A percentile compares a stretch with the other conserved stretches of the same genome.
phyloP scores from a whole-genome alignment of 2,329 filamentous ascomycete species.

The Aspergillus sp. region DNA sequence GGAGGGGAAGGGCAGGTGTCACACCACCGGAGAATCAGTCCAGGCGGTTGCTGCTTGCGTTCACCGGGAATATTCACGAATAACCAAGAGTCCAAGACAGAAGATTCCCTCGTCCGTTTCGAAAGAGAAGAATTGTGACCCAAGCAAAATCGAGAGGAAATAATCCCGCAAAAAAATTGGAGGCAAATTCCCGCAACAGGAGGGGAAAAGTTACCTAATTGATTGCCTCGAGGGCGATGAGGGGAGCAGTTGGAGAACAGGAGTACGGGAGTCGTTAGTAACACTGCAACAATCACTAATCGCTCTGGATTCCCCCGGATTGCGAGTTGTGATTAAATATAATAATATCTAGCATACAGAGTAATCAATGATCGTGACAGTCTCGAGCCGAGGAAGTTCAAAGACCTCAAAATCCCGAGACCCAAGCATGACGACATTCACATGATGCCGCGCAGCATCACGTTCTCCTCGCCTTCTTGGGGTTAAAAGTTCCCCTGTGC shows the following conservation, averaged over 20 bases:
- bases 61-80: constrained; percentile 25
- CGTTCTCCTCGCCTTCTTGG: background rate
- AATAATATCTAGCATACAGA: too few relatives aligned
- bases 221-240: background rate
- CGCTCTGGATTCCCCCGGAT: too few relatives aligned
- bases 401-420: too few relatives aligned
- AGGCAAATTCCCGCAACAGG: background rate
- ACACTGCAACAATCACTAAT: too few relatives aligned
- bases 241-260: background rate
- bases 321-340: too few relatives aligned
- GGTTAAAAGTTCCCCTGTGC: too few relatives aligned
- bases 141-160: background rate
- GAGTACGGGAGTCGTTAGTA: too few relatives aligned
- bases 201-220: background rate
- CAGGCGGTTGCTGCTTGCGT: constrained; percentile 31
- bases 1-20: constrained; percentile 14
- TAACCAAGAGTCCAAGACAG: constrained; percentile 6
- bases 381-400: background rate
- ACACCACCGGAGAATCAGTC: constrained; percentile 22
- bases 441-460: background rate
- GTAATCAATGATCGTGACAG: too few relatives aligned
- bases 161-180: background rate
- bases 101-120: too few relatives aligned
- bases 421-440: constrained; percentile 3
- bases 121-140: too few relatives aligned